Percentiles rank a stretch among this genome's conserved stretches.
Evolutionary conservation across 805 yeast species (phyloP).

Genomic region (Kluyveromyces wickerhamii): DNA sequence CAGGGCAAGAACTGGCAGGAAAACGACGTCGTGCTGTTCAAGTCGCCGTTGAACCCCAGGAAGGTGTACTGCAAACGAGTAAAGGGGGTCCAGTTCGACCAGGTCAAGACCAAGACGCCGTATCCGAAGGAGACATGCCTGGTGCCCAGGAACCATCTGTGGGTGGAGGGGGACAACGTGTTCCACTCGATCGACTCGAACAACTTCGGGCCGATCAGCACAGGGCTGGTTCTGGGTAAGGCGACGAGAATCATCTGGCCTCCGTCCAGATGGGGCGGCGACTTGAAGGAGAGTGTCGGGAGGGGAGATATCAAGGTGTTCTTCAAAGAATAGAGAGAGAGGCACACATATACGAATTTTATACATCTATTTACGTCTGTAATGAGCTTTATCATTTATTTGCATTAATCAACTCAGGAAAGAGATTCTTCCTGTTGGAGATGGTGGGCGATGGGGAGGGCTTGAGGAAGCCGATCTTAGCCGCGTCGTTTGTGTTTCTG

Average conservation of each 20-base stretch:
- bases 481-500: not conserved
- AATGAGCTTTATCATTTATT: conserved; percentile 1
- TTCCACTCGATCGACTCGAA: conserved; percentile 78
- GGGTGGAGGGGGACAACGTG: conserved; percentile 93
- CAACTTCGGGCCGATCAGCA: conserved; percentile 79
- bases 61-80: conserved; percentile 72
- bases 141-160: conserved; percentile 73
- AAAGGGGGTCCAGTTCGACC: conserved; percentile 67
- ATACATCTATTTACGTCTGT: too few species aligned
- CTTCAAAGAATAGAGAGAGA: not conserved
- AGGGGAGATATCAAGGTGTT: conserved; percentile 13
- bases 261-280: conserved; percentile 40
- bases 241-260: conserved; percentile 71
- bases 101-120: conserved; percentile 50
- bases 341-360: conserved; percentile 1
- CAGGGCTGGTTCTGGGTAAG: conserved; percentile 72
- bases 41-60: conserved; percentile 77
- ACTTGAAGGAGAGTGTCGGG: conserved; percentile 19
- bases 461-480: too few species aligned
- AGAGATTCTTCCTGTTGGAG: not conserved
- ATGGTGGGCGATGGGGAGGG: not conserved
- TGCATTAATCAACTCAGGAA: conserved; percentile 2
- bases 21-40: conserved; percentile 69
- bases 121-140: conserved; percentile 52
- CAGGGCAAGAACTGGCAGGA: conserved; percentile 38